Base-by-base conservation (phyloP, 148 eudicot species). In the Limonium bicolor region DNA sequence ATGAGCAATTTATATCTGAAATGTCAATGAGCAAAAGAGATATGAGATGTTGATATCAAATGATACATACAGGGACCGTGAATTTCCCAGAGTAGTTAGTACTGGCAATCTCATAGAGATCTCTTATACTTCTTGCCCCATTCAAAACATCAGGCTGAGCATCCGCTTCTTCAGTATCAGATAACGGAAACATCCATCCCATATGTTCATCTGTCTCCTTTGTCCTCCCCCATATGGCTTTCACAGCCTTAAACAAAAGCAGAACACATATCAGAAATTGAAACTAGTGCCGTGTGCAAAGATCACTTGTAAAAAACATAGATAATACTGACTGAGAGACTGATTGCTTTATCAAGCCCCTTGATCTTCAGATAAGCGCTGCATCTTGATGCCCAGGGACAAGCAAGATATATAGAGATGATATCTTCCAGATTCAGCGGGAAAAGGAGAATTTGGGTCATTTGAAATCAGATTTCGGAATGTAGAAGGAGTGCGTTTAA, bases 381-480 rank as follows among this genome's bases (percentile, higher is more conserved):
- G 44, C 97, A 88, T 50, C 97, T 68, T 25, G 70, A 67, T 23
- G 97, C 93, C 94, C 92, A 88, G 12, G 97, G 95, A 61, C 97
- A 88, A 15, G 92, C 97, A 88, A 7, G 97, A 83, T 57, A 88
- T 53, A 39, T 88, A 88, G 13, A 88, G 60, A 52, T 88, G 95
- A 59, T 88, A 84, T 70, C 97, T 74, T 50, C 97, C 95, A 27
- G 77, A 54, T 51, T 84, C 87, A 11, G 84, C 69, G 2, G 63
- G 72, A 61, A 80, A 88, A 4, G 69, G 54, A 27, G 97, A 74
- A 32, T 45, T 68, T 28, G 78, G 82, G 56, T 83, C 95, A 55
- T 53, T 69, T 35, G 87, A 88, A 46, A 88, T 73, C 8, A 66
- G 43, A 58, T 73, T 70, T 11, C 93, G 73, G 57, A 88, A 84